These are phyloP conservation scores for Entonaema liquescens DNA, from an alignment of 495 filamentous ascomycete species.

Conservation along the genomic window DNA sequence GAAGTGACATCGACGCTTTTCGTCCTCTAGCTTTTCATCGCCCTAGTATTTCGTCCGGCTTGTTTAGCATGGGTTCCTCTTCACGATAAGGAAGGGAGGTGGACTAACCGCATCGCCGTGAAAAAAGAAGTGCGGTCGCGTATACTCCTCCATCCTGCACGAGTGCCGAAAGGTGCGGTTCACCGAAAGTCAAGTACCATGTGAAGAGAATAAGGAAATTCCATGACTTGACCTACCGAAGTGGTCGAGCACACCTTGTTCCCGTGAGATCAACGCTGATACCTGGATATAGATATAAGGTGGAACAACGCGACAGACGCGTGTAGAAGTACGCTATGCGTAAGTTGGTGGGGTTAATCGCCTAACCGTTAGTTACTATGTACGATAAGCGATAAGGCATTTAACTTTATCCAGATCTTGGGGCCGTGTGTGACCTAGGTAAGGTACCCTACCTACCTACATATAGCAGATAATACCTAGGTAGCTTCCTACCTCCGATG, in stretches of 20 bases:
- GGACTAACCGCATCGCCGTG: conserved; percentile 50
- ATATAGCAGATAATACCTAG: too few relatives aligned
- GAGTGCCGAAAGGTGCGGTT: not conserved
- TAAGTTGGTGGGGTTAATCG: not conserved
- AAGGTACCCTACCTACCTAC: not conserved
- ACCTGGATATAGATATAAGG: not conserved
- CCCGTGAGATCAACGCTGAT: not conserved
- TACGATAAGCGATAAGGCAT: not conserved
- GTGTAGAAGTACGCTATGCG: not conserved
- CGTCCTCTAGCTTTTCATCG: conserved; percentile 33
- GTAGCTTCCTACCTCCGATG: too few relatives aligned
- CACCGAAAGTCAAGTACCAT: conserved; percentile 19
- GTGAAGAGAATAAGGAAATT: not conserved
- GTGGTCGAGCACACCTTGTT: not conserved
- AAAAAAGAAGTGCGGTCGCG: conserved; percentile 52
- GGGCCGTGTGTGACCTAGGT: too few relatives aligned
- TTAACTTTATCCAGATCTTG: too few relatives aligned
- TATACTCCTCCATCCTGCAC: conserved; percentile 50
- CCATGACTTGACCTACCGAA: conserved; percentile 13
- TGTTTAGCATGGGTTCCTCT: not conserved
- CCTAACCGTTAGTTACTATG: not conserved
- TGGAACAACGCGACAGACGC: conserved; percentile 4
- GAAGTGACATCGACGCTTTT: conserved; percentile 54
- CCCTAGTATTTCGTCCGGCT: not conserved
- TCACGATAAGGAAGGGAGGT: not conserved